A percentile compares a stretch with the other conserved stretches of the same genome.
phyloP scores from a whole-genome alignment of 305 asterid genomes.

The Euphrasia arctica region DNA sequence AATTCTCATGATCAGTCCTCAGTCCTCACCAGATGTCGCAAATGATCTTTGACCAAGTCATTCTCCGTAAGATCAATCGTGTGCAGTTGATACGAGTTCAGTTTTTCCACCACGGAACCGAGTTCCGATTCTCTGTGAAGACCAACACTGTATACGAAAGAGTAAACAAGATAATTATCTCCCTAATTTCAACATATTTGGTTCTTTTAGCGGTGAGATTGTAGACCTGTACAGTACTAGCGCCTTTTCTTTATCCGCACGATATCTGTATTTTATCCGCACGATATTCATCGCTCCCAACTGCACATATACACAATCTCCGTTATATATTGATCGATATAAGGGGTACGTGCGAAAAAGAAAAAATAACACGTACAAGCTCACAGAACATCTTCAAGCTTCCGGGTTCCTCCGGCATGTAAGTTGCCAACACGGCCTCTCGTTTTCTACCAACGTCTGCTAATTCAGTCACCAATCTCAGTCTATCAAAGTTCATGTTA shows the following conservation, averaged over 20 bases:
- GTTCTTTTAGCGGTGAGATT: constrained; percentile 15
- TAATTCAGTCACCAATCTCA: constrained; percentile 89
- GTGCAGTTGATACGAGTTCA: constrained; percentile 49
- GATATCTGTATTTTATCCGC: constrained; percentile 66
- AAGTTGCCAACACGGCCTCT: constrained; percentile 85
- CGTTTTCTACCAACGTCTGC: constrained; percentile 83
- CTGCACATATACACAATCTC: constrained; percentile 36
- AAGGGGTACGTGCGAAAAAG: neutral
- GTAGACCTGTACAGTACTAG: constrained; percentile 72
- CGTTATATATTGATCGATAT: neutral
- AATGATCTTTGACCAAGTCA: constrained; percentile 86
- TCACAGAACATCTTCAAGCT: constrained; percentile 67
- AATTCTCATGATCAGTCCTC: too few relatives aligned
- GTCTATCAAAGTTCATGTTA: constrained; percentile 90
- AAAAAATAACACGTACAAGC: constrained; percentile 43
- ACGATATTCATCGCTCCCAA: constrained; percentile 76
- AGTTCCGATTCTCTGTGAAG: constrained; percentile 41
- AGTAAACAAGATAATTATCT: constrained; percentile 8
- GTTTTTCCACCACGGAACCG: constrained; percentile 43
- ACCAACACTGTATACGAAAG: constrained; percentile 33
- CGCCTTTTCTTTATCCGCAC: constrained; percentile 53
- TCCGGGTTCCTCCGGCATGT: constrained; percentile 73
- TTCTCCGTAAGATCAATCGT: constrained; percentile 73
- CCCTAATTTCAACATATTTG: neutral
- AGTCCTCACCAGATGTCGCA: constrained; percentile 71